Evolutionary conservation across 1,284 basidiomycete species (phyloP).

Genomic region (Ustilago tritici): DNA sequence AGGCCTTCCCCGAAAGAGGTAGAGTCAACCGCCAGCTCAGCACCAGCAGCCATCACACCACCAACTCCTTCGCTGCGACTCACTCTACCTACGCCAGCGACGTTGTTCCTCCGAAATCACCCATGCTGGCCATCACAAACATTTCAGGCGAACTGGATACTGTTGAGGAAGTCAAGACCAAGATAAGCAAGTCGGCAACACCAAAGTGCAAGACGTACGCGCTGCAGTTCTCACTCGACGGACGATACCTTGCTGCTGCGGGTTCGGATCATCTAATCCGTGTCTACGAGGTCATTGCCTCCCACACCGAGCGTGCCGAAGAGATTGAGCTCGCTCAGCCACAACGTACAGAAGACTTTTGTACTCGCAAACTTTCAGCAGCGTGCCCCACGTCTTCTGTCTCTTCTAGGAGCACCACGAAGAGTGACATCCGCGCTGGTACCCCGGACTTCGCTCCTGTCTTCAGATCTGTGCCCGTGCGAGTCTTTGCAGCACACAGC

Average conservation of each 20-base stretch:
- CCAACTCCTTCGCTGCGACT: conserved; percentile 14
- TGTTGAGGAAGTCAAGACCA: conserved; percentile 3
- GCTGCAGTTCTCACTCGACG: conserved; percentile 68
- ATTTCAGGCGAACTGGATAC: conserved; percentile 11
- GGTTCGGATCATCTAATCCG: conserved; percentile 69
- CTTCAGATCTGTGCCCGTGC: conserved; percentile 58
- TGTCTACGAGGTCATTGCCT: conserved; percentile 55
- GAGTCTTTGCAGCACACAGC: conserved; percentile 67
- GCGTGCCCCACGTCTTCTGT: neutral
- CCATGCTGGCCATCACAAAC: conserved; percentile 15
- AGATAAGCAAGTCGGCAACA: conserved; percentile 12
- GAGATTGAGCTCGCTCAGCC: conserved; percentile 31
- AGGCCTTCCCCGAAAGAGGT: neutral
- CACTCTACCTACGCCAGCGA: conserved; percentile 11
- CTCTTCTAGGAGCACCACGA: conserved; percentile 2
- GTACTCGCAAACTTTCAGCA: conserved; percentile 5
- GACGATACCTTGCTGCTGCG: conserved; percentile 68
- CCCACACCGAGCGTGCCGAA: conserved; percentile 34
- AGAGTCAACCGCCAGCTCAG: conserved; percentile 30
- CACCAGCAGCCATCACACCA: conserved; percentile 21
- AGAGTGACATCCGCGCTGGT: neutral
- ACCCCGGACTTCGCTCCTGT: conserved; percentile 37
- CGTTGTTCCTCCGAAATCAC: conserved; percentile 20
- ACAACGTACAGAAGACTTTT: conserved; percentile 7
- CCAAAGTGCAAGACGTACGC: conserved; percentile 65